Evolutionary conservation across 257 asterid species (phyloP).

Genomic region (Solanum sitiens): DNA sequence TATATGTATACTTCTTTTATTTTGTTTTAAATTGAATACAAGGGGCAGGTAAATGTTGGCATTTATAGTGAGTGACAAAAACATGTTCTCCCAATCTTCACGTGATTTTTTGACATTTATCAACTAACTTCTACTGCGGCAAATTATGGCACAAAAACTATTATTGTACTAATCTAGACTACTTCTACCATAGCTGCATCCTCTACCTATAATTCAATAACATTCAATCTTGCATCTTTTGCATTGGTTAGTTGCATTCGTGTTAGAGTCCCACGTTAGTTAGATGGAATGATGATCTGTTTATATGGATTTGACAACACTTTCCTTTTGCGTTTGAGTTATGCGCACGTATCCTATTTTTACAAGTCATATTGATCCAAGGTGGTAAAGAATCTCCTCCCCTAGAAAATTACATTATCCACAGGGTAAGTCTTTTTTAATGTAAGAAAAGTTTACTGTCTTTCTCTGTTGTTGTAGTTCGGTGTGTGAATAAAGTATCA

Average conservation of each 20-base stretch:
- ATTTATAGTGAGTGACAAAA: background rate
- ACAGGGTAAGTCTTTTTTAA: background rate
- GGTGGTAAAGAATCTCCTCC: background rate
- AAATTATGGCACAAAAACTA: background rate
- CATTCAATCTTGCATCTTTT: background rate
- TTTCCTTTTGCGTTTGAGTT: background rate
- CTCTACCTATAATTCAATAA: background rate
- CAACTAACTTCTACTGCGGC: background rate
- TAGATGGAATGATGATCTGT: background rate
- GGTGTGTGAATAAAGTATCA: background rate
- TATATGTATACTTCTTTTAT: background rate
- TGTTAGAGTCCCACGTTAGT: background rate
- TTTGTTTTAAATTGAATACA: background rate
- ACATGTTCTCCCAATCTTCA: background rate
- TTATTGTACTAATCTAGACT: background rate
- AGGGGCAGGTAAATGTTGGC: constrained; percentile 1
- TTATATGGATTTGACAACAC: background rate
- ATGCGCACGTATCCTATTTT: no score
- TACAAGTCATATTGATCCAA: background rate
- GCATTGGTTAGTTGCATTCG: background rate
- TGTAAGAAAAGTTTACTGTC: background rate
- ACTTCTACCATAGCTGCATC: background rate
- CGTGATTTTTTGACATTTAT: background rate
- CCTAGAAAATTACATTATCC: background rate
- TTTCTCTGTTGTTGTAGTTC: background rate